phyloP scores from a whole-genome alignment of 345 rosid genomes.

The Bruguiera parviflora region DNA sequence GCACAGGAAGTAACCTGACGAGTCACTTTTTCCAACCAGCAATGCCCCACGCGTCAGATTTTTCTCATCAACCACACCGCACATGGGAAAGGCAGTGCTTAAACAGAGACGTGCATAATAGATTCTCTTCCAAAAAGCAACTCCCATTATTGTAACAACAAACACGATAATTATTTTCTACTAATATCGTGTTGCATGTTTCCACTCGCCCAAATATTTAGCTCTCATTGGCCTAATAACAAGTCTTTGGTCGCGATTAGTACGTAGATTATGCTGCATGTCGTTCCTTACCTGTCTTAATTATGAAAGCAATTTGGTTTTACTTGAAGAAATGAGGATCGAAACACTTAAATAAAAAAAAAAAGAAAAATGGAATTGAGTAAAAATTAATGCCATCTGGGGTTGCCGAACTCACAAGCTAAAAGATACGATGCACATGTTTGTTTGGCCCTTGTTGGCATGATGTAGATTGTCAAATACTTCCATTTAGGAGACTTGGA shows the following conservation, averaged over 20 bases:
- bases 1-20: background rate
- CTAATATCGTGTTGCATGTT: background rate
- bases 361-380: too few species aligned
- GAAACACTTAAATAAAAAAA: too few species aligned
- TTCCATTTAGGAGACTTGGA: too few species aligned
- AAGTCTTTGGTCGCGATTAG: too few species aligned
- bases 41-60: conserved; percentile 14
- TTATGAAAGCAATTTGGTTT: background rate
- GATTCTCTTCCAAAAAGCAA: background rate
- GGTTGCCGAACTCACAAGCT: too few species aligned
- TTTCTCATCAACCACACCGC: conserved; percentile 29
- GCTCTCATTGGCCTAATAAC: background rate
- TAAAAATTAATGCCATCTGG: too few species aligned
- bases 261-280: too few species aligned
- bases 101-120: conserved; percentile 14
- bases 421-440: too few species aligned
- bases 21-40: conserved; percentile 14
- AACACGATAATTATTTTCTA: background rate
- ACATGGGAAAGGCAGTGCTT: conserved; percentile 28
- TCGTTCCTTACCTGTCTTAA: background rate
- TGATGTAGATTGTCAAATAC: too few species aligned
- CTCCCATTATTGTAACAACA: background rate
- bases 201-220: background rate
- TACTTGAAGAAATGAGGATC: background rate
- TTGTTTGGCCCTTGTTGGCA: too few species aligned